Base-by-base conservation (phyloP, 352 stramenopile species). In the Stramenopiles sp. region DNA sequence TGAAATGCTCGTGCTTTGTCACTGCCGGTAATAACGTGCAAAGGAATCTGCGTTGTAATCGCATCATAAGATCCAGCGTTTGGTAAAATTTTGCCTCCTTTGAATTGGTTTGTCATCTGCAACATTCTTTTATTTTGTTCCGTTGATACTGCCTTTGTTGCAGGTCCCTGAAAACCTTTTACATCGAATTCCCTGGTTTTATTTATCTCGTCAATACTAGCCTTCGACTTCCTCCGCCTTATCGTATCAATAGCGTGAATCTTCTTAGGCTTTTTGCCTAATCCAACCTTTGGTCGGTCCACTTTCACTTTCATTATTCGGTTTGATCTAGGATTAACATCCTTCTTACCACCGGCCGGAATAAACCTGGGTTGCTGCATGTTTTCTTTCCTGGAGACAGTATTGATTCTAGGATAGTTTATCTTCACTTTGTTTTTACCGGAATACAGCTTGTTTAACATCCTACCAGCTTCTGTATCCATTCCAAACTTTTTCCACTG, bases 101-200 rank as follows among this genome's bases (percentile, higher is more conserved):
- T 83, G 30, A 83, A 83, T 55, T 83, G 81, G 30, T 83, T 83
- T 0, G 80, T 80, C 81, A 83, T 76, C 7, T 67, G 55, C 14
- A 83, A 81, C 7, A 75, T 30, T 1, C 81, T 32, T 75, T 83
- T 83, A 67, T 83, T 81, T 25, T 32, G 67, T 0, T 83, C 81
- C 22, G 81, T 83, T 0, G 81, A 82, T 0, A 83, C 33, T 0
- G 81, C 80, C 30, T 83, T 83, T 32, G 80, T 30, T 4, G 76
- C 80, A 22, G 80, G 44, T 30, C 80, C 80, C 22, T 81, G 29
- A n/a, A 31, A 32, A 25, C 30, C 22, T 0, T 67, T 55, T 14
- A 55, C 39, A 55, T 55, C 80, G 14, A 75, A 33, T 44, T 83
- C 80, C n/a, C 67, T 81, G 0, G 7, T 30, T 76, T 30, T 30